Evolutionary conservation across 1,139 yeast species (phyloP), one percentile per base, ranked within the genome.

Genomic region (Pichia cactophila): DNA sequence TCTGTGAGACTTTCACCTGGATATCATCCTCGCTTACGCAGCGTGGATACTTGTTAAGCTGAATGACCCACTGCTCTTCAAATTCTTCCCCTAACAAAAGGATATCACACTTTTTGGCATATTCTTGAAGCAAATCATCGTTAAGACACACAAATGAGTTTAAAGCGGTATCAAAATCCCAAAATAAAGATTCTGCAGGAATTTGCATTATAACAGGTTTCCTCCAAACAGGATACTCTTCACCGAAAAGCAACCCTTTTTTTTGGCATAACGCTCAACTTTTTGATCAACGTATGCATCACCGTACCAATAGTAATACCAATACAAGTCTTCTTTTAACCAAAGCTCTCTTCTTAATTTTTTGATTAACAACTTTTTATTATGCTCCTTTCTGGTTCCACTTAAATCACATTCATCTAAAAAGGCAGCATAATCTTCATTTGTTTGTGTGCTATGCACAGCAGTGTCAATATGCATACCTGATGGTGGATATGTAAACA

Each of bases 161-260:
- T 14, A 35, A 42, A 7, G 16, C n/a, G 4, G 43, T 35, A 31
- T 50, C 43, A 28, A 28, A 46, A 35, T 44, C 45, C 51, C 54
- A 50, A 20, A 31, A 35, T n/a, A 50, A 39, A 2, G 40, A 31
- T 26, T 48, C 45, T 1, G 47, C 43, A 4, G 44, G 50, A 17
- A 50, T 42, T 28, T 26, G 28, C 28, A 38, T 36, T 26, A 47
- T 44, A 2, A 42, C 7, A 8, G 52, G 52, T n/a, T 41, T 49
- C 35, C 46, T 42, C 49, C 50, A 48, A 11, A 48, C n/a, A 9
- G 54, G 54, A 26, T 48, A 50, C 14, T 42, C 46, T 17, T 42
- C 41, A 2, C 31, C 41, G 12, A 23, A 38, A 38, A 38, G 41
- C n/a, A 38, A 20, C 3, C 28, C 41, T 47, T 45, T 16, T 29